Base-by-base conservation (phyloP, 768 basidiomycete species). In the Tephrocybe rancida region DNA sequence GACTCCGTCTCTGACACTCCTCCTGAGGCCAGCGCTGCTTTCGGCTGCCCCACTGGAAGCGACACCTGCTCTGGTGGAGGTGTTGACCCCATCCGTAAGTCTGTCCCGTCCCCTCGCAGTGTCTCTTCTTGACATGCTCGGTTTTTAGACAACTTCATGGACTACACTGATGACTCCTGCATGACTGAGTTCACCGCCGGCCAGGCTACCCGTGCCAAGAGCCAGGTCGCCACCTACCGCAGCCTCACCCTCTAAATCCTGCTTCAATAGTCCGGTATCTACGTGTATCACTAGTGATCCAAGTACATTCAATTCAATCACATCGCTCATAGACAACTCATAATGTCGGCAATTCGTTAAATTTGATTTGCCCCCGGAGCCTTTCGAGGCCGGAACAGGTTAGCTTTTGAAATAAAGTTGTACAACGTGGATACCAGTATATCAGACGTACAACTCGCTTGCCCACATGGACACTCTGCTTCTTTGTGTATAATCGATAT, bases 111-210 rank as follows among this genome's bases (percentile, higher is more conserved):
- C 29, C 43, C 16, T 27, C 16, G 35, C 27, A 21, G 14, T 16
- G 16, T 32, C 30, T 7, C 54, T 45, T 39, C 26, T 19, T 44
- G 5, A 46, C 43, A 13, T 37, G n/a, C 35, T 45, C 16, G 34
- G n/a, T 7, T 32, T 56, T 38, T 51, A 73, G 73, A 72, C 64
- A 80, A 80, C 71, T 81, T 70, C 70, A 80, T 82, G 79, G 79
- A 82, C 64, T 81, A 79, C 70, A 70, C 67, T 27, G 66, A 76
- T 53, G 79, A 82, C 57, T 63, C 69, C 50, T 81, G 79, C 74
- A 80, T 78, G 78, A 73, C 48, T 55, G 55, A 73, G 54, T 81
- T 80, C 66, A 80, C 79, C 29, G 32, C 70, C 32, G 78, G 79
- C 19, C 79, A 81, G 56, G 59, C 55, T 56, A 64, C 69, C 30